These are phyloP conservation scores for Trichosanthes truncata DNA, from an alignment of 306 rosid species.

Conservation along the genomic window DNA sequence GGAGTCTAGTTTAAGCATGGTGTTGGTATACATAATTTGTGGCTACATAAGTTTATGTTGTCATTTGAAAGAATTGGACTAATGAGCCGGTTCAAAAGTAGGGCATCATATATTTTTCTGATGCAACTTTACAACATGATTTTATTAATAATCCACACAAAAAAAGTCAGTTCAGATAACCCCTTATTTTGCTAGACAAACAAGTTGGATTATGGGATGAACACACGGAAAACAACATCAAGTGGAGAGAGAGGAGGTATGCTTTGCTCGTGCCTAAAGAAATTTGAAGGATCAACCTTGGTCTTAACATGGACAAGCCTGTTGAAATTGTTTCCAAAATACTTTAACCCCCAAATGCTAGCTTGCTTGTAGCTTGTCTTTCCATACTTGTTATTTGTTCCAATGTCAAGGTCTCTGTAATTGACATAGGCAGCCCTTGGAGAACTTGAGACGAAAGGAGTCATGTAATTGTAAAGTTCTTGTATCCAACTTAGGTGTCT, in stretches of 20 bases:
- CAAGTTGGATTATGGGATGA: not conserved
- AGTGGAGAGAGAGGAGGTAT: slow-evolving; percentile 25
- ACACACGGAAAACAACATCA: not conserved
- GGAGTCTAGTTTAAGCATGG: too few relatives aligned
- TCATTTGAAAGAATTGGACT: too few relatives aligned
- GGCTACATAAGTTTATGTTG: too few relatives aligned
- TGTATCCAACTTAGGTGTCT: not conserved
- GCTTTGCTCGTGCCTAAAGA: slow-evolving; percentile 43
- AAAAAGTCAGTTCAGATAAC: not conserved
- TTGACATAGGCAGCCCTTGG: slow-evolving; percentile 52
- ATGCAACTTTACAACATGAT: not conserved
- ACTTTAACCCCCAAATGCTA: slow-evolving; percentile 56
- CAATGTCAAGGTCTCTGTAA: slow-evolving; percentile 3
- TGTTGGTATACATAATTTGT: too few relatives aligned
- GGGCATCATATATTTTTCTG: not conserved
- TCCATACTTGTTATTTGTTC: not conserved
- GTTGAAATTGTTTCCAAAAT: slow-evolving; percentile 7
- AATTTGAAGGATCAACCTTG: not conserved
- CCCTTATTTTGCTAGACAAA: not conserved
- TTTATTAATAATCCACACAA: not conserved
- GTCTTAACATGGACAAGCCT: not conserved
- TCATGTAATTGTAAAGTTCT: not conserved
- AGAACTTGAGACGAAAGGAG: slow-evolving; percentile 3
- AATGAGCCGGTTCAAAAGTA: too few relatives aligned
- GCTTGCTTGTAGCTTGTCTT: slow-evolving; percentile 32